Conservation (phyloP, 116 monocot species). For the Trichopus zeylanicus region DNA sequence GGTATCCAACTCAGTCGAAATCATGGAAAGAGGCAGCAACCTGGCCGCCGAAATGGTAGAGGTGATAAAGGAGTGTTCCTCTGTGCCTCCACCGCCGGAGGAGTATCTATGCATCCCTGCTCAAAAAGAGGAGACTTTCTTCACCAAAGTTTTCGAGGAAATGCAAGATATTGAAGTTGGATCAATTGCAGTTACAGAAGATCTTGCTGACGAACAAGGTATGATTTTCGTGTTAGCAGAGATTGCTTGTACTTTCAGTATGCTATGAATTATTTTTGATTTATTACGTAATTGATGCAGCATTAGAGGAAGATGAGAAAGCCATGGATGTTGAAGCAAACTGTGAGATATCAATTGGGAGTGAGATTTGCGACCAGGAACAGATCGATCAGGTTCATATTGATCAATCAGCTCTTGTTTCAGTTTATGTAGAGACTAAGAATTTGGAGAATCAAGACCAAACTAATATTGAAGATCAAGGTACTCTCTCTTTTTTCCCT, state of each 20-base stretch:
- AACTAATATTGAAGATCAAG: conserved; percentile 11
- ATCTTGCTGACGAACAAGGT: conserved; percentile 5
- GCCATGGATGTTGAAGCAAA: conserved; percentile 29
- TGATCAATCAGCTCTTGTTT: conserved; percentile 8
- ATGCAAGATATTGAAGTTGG: conserved; percentile 3
- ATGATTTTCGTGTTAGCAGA: neutral
- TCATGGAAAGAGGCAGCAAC: neutral
- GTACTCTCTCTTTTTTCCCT: conserved; percentile 7
- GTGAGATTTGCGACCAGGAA: conserved; percentile 49
- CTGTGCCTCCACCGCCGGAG: neutral
- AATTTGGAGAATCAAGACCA: conserved; percentile 7
- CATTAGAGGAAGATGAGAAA: conserved; percentile 6
- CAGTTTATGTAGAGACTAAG: conserved; percentile 3
- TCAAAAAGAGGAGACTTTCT: neutral
- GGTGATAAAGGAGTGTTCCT: conserved; percentile 5
- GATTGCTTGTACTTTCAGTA: neutral
- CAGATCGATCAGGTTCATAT: too few relatives aligned
- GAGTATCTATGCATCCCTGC: too few relatives aligned
- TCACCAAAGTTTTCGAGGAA: neutral
- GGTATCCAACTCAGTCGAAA: too few relatives aligned
- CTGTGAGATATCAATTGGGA: conserved; percentile 46
- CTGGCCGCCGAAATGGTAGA: neutral
- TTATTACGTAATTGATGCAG: neutral
- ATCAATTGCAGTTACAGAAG: conserved; percentile 6
- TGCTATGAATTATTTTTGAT: neutral